phyloP scores from a whole-genome alignment of 2,329 filamentous ascomycete species.

The Leptoxyphium fumago region DNA sequence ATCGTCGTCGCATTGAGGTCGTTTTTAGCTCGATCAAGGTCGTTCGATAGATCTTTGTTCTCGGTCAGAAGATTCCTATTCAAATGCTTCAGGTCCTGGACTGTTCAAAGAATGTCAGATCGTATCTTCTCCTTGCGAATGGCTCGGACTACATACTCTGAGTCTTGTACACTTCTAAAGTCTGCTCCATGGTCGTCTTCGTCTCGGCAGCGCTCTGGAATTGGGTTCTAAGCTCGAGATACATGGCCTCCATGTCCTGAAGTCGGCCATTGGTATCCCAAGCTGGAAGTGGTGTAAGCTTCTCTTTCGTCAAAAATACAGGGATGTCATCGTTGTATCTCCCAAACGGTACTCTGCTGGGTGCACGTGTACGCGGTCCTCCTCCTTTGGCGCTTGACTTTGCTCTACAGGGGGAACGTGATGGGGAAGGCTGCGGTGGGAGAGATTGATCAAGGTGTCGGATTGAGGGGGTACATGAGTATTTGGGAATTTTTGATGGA shows the following conservation, averaged over 20 bases:
- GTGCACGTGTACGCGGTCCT: slow-evolving; percentile 12
- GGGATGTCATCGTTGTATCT: slow-evolving; percentile 32
- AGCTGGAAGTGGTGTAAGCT: slow-evolving; percentile 42
- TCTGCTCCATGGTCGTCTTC: slow-evolving; percentile 56
- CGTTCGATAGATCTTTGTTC: slow-evolving; percentile 46
- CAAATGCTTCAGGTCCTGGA: slow-evolving; percentile 5
- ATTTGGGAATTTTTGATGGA: slow-evolving; percentile 22
- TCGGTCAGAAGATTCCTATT: slow-evolving; percentile 31
- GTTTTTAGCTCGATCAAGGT: slow-evolving; percentile 37
- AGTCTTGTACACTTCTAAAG: slow-evolving; percentile 57
- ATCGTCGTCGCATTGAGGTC: slow-evolving; percentile 19
- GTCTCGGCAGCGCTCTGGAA: slow-evolving; percentile 56
- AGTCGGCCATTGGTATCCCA: slow-evolving; percentile 71
- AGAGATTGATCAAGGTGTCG: slow-evolving; percentile 17
- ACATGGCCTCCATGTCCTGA: slow-evolving; percentile 60
- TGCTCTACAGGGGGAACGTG: slow-evolving; percentile 16
- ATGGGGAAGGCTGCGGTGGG: slow-evolving; percentile 13
- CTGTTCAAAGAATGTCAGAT: neutral
- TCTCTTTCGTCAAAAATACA: slow-evolving; percentile 53
- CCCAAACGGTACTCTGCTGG: slow-evolving; percentile 4
- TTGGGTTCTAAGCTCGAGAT: slow-evolving; percentile 55
- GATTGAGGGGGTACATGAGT: slow-evolving; percentile 15
- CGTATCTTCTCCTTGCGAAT: too few species aligned
- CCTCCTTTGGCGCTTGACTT: slow-evolving; percentile 9
- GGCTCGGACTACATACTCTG: slow-evolving; percentile 42